phyloP scores from a whole-genome alignment of 2,329 filamentous ascomycete genomes.

The Xylaria digitata region DNA sequence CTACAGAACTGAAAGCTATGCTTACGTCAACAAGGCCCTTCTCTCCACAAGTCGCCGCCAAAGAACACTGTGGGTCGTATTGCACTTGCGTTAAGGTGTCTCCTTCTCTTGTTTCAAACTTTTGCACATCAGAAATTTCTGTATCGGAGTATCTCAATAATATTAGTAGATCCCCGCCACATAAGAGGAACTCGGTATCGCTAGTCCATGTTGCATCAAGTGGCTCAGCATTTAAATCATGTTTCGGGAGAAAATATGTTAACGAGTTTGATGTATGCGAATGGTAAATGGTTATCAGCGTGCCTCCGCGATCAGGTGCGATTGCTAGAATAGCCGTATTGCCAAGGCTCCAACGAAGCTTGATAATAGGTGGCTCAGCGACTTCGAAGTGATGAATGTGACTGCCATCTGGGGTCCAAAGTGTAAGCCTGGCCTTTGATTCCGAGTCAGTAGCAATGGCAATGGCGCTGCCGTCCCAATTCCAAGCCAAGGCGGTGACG shows the following conservation, averaged over 20 bases:
- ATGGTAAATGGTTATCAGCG: constrained; percentile 67
- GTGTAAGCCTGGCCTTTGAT: constrained; percentile 63
- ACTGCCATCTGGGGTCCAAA: constrained; percentile 66
- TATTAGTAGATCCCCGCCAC: constrained; percentile 66
- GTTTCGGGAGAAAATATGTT: constrained; percentile 60
- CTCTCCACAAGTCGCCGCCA: constrained; percentile 70
- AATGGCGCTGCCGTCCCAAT: constrained; percentile 65
- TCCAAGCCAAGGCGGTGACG: constrained; percentile 71
- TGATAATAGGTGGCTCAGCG: constrained; percentile 70
- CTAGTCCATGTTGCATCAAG: constrained; percentile 71
- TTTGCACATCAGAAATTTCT: constrained; percentile 59
- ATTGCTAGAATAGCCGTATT: constrained; percentile 67
- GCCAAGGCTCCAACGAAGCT: constrained; percentile 69
- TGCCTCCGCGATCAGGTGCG: constrained; percentile 64
- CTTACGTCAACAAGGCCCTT: constrained; percentile 71
- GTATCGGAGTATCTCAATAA: constrained; percentile 61
- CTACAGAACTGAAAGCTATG: constrained; percentile 24
- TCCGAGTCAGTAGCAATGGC: constrained; percentile 69
- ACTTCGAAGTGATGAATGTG: constrained; percentile 66
- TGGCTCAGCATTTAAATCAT: constrained; percentile 63
- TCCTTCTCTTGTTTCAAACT: constrained; percentile 64
- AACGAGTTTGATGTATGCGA: constrained; percentile 57
- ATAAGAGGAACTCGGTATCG: constrained; percentile 68
- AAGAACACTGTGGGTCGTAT: constrained; percentile 64
- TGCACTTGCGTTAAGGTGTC: constrained; percentile 67